A percentile compares a stretch with the other conserved stretches of the same genome.
Conservation (phyloP, 768 basidiomycete species). For the Tylopilus sp. region DNA sequence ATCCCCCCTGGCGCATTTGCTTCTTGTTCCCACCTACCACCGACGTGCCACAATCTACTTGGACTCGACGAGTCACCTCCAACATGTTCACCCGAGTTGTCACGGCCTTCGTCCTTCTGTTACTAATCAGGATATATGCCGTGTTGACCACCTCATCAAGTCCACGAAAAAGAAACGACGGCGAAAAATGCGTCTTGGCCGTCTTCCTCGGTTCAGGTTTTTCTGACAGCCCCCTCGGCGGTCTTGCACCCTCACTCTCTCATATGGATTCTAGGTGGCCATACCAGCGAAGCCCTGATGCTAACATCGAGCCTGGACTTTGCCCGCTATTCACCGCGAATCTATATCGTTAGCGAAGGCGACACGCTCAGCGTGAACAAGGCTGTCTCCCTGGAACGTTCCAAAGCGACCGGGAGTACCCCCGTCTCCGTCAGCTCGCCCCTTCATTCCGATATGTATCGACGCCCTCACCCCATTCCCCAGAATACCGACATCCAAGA, state of each 20-base stretch:
- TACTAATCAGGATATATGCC: constrained; percentile 18
- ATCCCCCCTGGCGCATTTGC: neutral
- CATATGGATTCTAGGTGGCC: constrained; percentile 64
- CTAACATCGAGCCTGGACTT: constrained; percentile 74
- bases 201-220: constrained; percentile 93
- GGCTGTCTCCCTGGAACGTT: constrained; percentile 59
- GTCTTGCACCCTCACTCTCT: neutral
- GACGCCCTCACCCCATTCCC: constrained; percentile 8
- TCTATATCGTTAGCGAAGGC: constrained; percentile 79
- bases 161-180: constrained; percentile 8
- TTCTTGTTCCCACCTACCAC: constrained; percentile 14
- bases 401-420: constrained; percentile 10
- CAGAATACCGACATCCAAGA: constrained; percentile 3
- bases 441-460: neutral
- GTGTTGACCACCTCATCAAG: constrained; percentile 16
- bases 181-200: constrained; percentile 51
- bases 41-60: too few species aligned
- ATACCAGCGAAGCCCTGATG: constrained; percentile 83
- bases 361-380: constrained; percentile 77
- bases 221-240: constrained; percentile 17
- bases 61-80: too few species aligned
- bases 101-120: constrained; percentile 6
- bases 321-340: constrained; percentile 67
- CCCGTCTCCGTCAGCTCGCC: constrained; percentile 15
- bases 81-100: constrained; percentile 16